A percentile compares a stretch with the other conserved stretches of the same genome.
phyloP scores from a whole-genome alignment of 2,329 filamentous ascomycete species.

The Capronia epimyces region DNA sequence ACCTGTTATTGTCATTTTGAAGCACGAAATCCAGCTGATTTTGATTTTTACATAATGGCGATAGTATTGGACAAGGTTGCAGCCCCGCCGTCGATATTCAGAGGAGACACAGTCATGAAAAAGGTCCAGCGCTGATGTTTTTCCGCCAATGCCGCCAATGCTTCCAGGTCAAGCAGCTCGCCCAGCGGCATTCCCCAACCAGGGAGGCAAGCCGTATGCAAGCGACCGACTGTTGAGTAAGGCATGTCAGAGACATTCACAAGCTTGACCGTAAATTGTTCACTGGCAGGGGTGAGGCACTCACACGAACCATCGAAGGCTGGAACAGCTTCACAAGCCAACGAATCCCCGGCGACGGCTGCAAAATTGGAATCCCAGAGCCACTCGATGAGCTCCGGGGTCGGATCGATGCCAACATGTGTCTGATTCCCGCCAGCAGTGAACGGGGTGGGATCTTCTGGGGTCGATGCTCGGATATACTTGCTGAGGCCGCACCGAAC shows the following conservation, averaged over 20 bases:
- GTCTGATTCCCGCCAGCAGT: constrained; percentile 29
- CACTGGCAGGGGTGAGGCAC: no score
- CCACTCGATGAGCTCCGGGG: constrained; percentile 48
- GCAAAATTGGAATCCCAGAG: constrained; percentile 55
- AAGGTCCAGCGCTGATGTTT: constrained; percentile 38
- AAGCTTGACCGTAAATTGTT: constrained; percentile 19
- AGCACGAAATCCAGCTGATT: no score
- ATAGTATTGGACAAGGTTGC: constrained; percentile 43
- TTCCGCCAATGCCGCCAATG: constrained; percentile 34
- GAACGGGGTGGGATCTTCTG: constrained; percentile 31
- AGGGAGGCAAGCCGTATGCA: constrained; percentile 41
- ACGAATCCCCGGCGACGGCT: constrained; percentile 53
- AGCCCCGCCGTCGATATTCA: constrained; percentile 45
- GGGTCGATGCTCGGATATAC: constrained; percentile 47
- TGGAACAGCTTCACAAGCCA: constrained; percentile 50
- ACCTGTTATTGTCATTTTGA: no score
- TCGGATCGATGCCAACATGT: constrained; percentile 46
- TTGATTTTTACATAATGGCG: constrained; percentile 40
- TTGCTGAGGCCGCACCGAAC: constrained; percentile 50
- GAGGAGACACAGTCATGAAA: constrained; percentile 45
- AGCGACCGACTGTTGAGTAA: background rate
- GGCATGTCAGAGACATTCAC: constrained; percentile 11
- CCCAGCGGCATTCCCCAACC: constrained; percentile 47
- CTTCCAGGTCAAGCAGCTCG: constrained; percentile 42
- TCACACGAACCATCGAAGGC: constrained; percentile 11